Evolutionary conservation across 768 basidiomycete genomes (phyloP), one percentile per base, ranked within the genome.

Genomic region (Pleurotus djamor): DNA sequence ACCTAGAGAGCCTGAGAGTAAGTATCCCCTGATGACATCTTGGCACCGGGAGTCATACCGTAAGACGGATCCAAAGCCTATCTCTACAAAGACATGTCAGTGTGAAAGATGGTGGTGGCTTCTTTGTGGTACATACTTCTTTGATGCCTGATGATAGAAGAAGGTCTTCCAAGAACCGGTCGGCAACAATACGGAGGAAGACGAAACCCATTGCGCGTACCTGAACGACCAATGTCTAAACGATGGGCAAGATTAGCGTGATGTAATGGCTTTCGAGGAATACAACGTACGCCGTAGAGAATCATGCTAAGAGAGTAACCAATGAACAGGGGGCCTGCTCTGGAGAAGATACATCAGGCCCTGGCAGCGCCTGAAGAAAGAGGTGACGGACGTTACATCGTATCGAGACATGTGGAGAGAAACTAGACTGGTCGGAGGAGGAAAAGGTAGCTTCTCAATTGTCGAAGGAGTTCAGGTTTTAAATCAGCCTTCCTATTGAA

Each of bases 281-380:
- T 33, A 36, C 1, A 17, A 34, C 63, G 17, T 47, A 66, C 67
- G 41, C 67, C 67, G 45, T 67, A 63, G 10, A 66, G 50, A n/a
- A 66, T 62, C 63, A 67, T 60, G 41, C 60, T 63, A 35, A 62
- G 58, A 16, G 60, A 64, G 34, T 63, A 60, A 14, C 63, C 66
- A 13, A 66, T 56, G 21, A 64, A 52, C 38, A 67, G 61, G 5
- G 66, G 65, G 2, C 66, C 66, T 55, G 61, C 65, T 35, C 66
- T 67, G 21, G 14, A 5, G 14, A 38, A 38, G n/a, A 28, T 16
- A n/a, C 4, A 38, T 38, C 21, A 28, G 21, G 35, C 7, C n/a
- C 28, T 16, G 4, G 38, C 38, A 41, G 32, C 37, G 10, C 6
- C 14, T n/a, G 36, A 5, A 38, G 37, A 52, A 36, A 12, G 32